Conservation (phyloP, 73 alveolate genomes). For the Uronychia binucleata region DNA sequence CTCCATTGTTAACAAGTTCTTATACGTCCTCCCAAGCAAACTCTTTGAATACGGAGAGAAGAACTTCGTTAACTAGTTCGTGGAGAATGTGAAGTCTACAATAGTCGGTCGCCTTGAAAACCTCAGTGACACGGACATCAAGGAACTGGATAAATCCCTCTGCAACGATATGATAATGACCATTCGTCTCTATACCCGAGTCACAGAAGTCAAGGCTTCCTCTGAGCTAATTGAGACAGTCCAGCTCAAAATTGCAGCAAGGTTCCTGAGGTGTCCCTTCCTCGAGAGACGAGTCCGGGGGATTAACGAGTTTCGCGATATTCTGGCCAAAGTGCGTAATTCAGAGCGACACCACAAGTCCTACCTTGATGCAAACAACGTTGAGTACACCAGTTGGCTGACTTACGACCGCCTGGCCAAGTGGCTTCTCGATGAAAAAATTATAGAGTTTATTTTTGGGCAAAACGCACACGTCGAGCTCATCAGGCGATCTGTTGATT, state of each 20-base stretch:
- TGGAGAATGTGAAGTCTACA: constrained; percentile 34
- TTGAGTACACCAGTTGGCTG: constrained; percentile 35
- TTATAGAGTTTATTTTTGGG: constrained; percentile 32
- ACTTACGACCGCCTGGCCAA: constrained; percentile 12
- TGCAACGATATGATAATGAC: constrained; percentile 36
- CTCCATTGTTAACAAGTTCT: neutral
- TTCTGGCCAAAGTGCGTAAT: constrained; percentile 34
- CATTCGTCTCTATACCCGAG: neutral
- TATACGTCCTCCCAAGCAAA: constrained; percentile 18
- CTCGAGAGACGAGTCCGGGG: constrained; percentile 77
- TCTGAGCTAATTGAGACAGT: constrained; percentile 32
- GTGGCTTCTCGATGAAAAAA: constrained; percentile 21
- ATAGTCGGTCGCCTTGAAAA: constrained; percentile 50
- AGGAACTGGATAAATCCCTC: constrained; percentile 63
- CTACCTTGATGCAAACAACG: neutral
- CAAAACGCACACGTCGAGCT: constrained; percentile 56
- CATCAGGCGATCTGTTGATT: constrained; percentile 30
- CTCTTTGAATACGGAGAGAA: constrained; percentile 19
- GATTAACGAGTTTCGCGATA: constrained; percentile 71
- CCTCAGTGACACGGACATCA: constrained; percentile 54
- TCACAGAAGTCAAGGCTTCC: constrained; percentile 15
- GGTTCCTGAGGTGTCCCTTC: constrained; percentile 65
- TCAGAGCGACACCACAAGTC: constrained; percentile 1
- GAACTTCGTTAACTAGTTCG: neutral
- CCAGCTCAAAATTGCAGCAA: constrained; percentile 53